Base-by-base conservation (phyloP, 768 basidiomycete species). In the Leccinum truebloodii region DNA sequence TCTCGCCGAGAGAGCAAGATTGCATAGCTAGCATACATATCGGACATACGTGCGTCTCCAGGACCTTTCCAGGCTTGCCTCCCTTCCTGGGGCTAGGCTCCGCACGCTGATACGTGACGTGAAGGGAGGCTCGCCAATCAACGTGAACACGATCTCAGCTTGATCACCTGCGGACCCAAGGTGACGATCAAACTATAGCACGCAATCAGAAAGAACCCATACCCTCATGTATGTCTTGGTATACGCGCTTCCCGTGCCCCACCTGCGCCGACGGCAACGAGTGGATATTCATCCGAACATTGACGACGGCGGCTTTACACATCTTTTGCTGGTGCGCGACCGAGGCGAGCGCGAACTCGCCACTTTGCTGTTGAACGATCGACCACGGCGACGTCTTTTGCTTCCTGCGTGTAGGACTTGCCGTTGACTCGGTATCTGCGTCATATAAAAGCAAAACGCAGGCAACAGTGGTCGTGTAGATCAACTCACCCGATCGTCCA, bases 161-260 rank as follows among this genome's bases (percentile, higher is more conserved):
- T 97, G 90, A 69, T 94, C 92, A 58, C 92, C 91, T 92, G 63
- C 13, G 32, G 44, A 59, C 57, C 57, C 57, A 56, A 34, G 12
- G 4, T 35, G 41, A 22, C 51, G 30, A 58, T 39, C 39, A 44
- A n/a, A 16, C 2, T 2, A 41, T 46, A 20, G 1, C 44, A 12
- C 8, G 6, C 3, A 4, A 53, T 7, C 28, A 28, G 28, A 18
- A 10, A 22, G 6, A 26, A 18, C n/a, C 18, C 62, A 39, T 56
- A 86, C 95, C 95, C 79, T 97, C 95, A 59, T 94, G 88, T 56
- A 98, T 90, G 68, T 94, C 88, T 71, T 96, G 90, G 69, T 87
- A 82, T 57, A 89, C 81, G 57, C 85, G 82, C 69, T 89, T 87
- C 41, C 96, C 97, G 51, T 92, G 89, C 14, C 88, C 88, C 51